Evolutionary conservation across 495 filamentous ascomycete species (phyloP).

Genomic region (Penicillium lagena): DNA sequence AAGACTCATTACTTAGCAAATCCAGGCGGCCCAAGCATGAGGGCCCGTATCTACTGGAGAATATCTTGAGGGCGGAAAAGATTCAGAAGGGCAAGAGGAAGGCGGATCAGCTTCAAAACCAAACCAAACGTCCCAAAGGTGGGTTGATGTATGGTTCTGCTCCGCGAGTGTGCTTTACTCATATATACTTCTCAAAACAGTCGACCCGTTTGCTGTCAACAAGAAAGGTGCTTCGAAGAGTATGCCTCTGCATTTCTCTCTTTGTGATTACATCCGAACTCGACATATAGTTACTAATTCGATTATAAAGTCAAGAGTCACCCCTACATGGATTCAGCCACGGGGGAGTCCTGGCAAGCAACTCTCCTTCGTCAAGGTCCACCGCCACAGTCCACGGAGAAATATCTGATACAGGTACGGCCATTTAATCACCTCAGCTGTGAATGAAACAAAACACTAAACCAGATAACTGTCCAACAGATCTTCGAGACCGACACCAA

Average conservation of each 20-base stretch:
- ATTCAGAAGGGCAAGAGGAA: slow-evolving; percentile 7
- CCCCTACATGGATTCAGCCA: no score
- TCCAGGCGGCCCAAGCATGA: slow-evolving; percentile 28
- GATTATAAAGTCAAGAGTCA: no score
- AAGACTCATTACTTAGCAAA: slow-evolving; percentile 39
- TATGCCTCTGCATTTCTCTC: no score
- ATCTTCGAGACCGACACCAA: slow-evolving; percentile 44
- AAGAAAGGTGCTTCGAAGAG: not conserved
- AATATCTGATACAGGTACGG: slow-evolving; percentile 24
- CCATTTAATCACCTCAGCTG: no score
- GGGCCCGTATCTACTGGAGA: slow-evolving; percentile 38
- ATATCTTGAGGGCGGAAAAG: slow-evolving; percentile 21
- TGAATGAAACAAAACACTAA: not conserved
- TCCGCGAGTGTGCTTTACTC: not conserved
- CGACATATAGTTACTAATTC: no score
- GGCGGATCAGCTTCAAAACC: slow-evolving; percentile 12
- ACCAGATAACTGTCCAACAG: slow-evolving; percentile 16
- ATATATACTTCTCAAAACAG: not conserved
- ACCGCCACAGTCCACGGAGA: slow-evolving; percentile 12
- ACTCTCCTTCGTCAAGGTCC: not conserved
- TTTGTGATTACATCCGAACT: no score
- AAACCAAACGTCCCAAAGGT: slow-evolving; percentile 17
- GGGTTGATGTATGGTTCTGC: slow-evolving; percentile 6
- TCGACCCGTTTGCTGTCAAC: not conserved
- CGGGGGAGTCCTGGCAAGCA: slow-evolving; percentile 4